Conservation (phyloP, 129 eudicot genomes). For the Flaveria bidentis region DNA sequence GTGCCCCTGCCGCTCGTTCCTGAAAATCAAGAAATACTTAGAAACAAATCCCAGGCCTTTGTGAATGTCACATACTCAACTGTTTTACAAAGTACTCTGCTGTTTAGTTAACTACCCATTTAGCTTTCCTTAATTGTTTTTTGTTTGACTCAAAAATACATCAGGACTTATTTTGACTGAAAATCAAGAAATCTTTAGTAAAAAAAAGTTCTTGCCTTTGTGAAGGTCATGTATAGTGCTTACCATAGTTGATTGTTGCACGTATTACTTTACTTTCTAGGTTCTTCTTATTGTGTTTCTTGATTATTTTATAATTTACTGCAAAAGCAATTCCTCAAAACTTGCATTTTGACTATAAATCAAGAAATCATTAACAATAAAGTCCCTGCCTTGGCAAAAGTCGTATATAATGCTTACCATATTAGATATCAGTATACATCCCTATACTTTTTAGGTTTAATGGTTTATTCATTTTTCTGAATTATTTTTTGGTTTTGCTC, state of each 20-base stretch:
- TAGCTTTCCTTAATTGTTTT: background rate
- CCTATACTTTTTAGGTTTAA: constrained; percentile 12
- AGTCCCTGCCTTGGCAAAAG: background rate
- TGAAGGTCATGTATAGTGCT: background rate
- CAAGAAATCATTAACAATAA: constrained; percentile 4
- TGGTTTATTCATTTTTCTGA: background rate
- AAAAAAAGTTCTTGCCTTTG: background rate
- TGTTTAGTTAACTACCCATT: constrained; percentile 1
- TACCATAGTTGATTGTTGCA: constrained; percentile 5
- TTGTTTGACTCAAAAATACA: background rate
- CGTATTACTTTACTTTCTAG: constrained; percentile 12
- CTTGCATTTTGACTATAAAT: constrained; percentile 4
- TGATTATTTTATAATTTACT: background rate
- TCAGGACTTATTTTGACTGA: background rate
- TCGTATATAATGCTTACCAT: background rate
- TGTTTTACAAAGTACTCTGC: background rate
- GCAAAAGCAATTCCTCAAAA: constrained; percentile 21
- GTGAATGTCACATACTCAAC: background rate
- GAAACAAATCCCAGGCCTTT: background rate
- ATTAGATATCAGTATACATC: background rate
- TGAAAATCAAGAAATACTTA: constrained; percentile 39
- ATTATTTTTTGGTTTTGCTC: background rate
- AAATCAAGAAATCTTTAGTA: background rate
- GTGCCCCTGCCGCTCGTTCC: constrained; percentile 99
- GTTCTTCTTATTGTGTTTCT: constrained; percentile 7